Conservation (phyloP, 495 filamentous ascomycete genomes). For the Daldinia caldariorum region DNA sequence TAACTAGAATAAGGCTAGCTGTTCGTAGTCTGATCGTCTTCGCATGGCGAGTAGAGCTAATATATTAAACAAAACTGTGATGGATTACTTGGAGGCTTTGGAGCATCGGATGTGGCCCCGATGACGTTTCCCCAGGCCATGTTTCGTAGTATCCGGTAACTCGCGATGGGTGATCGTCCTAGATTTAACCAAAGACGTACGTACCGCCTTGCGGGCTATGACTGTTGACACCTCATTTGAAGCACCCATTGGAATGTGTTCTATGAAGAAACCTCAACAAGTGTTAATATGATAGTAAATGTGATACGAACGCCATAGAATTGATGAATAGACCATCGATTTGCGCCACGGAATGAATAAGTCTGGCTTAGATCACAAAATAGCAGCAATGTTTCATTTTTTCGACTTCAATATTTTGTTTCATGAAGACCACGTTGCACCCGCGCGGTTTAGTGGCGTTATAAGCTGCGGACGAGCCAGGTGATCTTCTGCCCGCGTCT, state of each 20-base stretch:
- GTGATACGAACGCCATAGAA: constrained; percentile 1
- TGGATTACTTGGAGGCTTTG: constrained; percentile 1
- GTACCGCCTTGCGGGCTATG: constrained; percentile 9
- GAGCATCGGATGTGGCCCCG: constrained; percentile 20
- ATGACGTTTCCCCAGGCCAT: constrained; percentile 28
- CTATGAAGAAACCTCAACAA: constrained; percentile 3
- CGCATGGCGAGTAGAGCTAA: constrained; percentile 2
- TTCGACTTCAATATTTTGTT: constrained; percentile 8
- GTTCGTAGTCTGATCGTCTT: constrained; percentile 8
- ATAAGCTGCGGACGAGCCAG: constrained; percentile 13
- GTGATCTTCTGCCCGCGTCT: constrained; percentile 23
- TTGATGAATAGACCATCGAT: constrained; percentile 7
- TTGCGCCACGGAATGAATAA: constrained; percentile 6
- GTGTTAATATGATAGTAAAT: constrained; percentile 3
- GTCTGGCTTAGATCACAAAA: constrained; percentile 8
- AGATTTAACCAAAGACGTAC: constrained; percentile 30
- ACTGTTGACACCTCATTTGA: constrained; percentile 19
- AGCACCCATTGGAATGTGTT: constrained; percentile 22
- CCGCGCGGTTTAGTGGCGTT: constrained; percentile 8
- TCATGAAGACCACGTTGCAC: constrained; percentile 31
- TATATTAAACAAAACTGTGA: constrained; percentile 7
- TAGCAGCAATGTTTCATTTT: constrained; percentile 17
- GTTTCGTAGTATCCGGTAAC: constrained; percentile 27
- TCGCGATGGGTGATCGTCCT: constrained; percentile 22
- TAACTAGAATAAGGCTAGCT: constrained; percentile 12